These are phyloP conservation scores for Debaryomyces fabryi DNA, from an alignment of 1,139 yeast genomes.

Conservation along the genomic window DNA sequence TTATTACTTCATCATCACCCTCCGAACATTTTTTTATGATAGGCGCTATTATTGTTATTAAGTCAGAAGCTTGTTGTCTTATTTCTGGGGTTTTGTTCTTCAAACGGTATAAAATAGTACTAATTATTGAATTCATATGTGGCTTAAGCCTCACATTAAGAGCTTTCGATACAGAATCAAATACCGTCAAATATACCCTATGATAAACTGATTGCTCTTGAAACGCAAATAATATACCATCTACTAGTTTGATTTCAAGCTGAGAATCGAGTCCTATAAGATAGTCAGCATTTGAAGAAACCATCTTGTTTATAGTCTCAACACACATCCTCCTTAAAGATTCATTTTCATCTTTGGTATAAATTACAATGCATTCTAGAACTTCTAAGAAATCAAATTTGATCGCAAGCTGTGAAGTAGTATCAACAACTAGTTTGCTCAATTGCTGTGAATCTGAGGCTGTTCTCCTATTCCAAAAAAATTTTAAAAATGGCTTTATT, in stretches of 20 bases:
- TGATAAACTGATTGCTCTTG: constrained; percentile 72
- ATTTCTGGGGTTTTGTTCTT: constrained; percentile 73
- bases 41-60: constrained; percentile 68
- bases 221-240: constrained; percentile 81
- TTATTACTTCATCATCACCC: constrained; percentile 62
- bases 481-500: constrained; percentile 63
- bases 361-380: constrained; percentile 57
- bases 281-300: constrained; percentile 30
- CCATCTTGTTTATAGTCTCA: constrained; percentile 55
- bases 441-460: constrained; percentile 56
- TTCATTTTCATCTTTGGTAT: constrained; percentile 81
- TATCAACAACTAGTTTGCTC: constrained; percentile 66
- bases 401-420: constrained; percentile 68
- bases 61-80: constrained; percentile 85
- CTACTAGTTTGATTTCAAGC: constrained; percentile 69
- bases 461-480: constrained; percentile 77
- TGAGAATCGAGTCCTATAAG: constrained; percentile 40
- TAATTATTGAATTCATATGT: constrained; percentile 72
- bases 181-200: constrained; percentile 58
- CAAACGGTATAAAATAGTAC: constrained; percentile 73
- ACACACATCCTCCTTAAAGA: constrained; percentile 78
- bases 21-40: constrained; percentile 61
- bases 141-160: constrained; percentile 73
- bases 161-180: constrained; percentile 67
- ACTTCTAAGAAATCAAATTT: constrained; percentile 69